A percentile compares a stretch with the other conserved stretches of the same genome.
Conservation (phyloP, 73 alveolate species). For the Stentor coeruleus region DNA sequence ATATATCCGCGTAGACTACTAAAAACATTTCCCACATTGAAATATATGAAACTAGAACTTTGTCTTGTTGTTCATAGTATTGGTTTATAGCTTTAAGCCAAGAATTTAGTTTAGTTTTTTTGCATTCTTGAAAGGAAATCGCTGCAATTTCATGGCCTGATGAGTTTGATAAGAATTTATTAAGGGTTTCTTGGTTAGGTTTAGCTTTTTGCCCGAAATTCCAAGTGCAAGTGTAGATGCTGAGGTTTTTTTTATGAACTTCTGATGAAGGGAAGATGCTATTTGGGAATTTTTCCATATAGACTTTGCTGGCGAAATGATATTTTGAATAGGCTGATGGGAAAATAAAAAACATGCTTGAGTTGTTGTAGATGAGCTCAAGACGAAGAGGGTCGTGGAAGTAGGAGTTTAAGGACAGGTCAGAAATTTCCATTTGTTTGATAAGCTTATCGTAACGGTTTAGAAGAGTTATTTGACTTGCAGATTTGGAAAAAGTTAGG, state of each 20-base stretch:
- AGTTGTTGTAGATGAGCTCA: neutral
- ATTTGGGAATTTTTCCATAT: neutral
- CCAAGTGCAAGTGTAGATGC: neutral
- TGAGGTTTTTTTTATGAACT: neutral
- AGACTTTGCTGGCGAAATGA: neutral
- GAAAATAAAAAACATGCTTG: neutral
- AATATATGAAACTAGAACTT: constrained; percentile 48
- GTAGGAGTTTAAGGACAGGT: neutral
- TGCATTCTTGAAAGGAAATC: neutral
- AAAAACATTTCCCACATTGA: constrained; percentile 78
- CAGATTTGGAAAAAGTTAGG: neutral
- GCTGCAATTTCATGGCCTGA: neutral
- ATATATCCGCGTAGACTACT: constrained; percentile 47
- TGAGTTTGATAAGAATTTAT: neutral
- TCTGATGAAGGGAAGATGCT: neutral
- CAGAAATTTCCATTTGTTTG: neutral
- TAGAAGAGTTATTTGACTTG: neutral
- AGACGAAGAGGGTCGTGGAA: neutral
- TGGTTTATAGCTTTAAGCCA: neutral
- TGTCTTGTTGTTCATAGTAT: constrained; percentile 24
- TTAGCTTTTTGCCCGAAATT: neutral
- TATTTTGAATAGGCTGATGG: neutral
- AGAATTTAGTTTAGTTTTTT: neutral
- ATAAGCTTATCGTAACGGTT: neutral
- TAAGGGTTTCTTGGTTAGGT: neutral